Evolutionary conservation across 1,284 basidiomycete species (phyloP), one percentile per base, ranked within the genome.

Genomic region (Wallemia mellicola): DNA sequence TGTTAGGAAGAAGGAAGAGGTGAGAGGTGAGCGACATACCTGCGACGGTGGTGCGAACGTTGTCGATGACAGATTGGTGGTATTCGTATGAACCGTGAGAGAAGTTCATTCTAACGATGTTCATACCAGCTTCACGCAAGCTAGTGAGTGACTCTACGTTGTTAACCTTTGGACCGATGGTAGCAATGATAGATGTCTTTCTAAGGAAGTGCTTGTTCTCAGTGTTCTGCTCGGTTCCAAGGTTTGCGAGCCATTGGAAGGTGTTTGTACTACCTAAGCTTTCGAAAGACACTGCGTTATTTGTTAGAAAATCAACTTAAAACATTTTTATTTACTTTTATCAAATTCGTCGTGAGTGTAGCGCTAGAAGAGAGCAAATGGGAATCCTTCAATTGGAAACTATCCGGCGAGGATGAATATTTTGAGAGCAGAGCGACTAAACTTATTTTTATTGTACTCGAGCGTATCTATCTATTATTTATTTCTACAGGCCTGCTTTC

Each of bases 81-180:
- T 91, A 94, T 67, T 88, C 86, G 71, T 96, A 91, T 61, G 82
- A 83, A 60, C 88, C 88, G 79, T 94, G 88, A 60, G 88, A 92
- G 71, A 92, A 92, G 77, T 95, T 94, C 88, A 94, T 94, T 72
- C 89, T 87, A 62, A 94, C 89, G 69, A 96, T 83, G 76, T 94
- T 95, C 71, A 96, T 84, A 69, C 89, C 89, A 58, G 87, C 86
- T 62, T 79, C 78, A 67, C 82, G 77, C 67, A 95, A 76, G 68
- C 83, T 79, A 57, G 75, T 70, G 64, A 94, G 79, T 72, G 80
- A 88, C 69, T 92, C 86, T 61, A 84, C 79, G 48, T 73, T 77
- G 77, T 95, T 95, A 65, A 81, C 81, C 74, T 92, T 94, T 64
- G 91, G 89, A 86, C 88, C 89, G 68, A 96, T 96, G 62, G 89